These are phyloP conservation scores for Baorangia bicolor DNA, from an alignment of 768 basidiomycete species.

Conservation along the genomic window DNA sequence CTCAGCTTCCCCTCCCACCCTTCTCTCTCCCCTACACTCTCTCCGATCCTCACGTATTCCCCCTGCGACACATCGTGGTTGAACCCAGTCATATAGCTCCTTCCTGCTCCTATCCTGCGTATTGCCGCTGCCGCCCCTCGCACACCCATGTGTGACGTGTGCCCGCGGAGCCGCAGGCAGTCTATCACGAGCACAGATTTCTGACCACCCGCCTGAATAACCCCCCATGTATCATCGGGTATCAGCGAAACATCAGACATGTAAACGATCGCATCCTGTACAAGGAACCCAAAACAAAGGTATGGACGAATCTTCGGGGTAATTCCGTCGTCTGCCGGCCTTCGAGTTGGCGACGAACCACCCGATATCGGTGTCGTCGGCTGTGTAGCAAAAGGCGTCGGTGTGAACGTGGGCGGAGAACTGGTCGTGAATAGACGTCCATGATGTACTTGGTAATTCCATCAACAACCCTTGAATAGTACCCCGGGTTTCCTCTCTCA, in stretches of 20 bases:
- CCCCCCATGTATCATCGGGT: conserved; percentile 67
- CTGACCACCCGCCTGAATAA: conserved; percentile 34
- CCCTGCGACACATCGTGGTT: conserved; percentile 77
- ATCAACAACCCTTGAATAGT: neutral
- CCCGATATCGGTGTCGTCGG: conserved; percentile 38
- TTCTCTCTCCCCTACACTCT: conserved; percentile 42
- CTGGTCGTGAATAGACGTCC: conserved; percentile 58
- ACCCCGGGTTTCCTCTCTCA: conserved; percentile 28
- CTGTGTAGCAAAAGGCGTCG: conserved; percentile 40
- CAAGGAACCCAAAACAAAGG: conserved; percentile 66
- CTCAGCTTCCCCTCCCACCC: conserved; percentile 27
- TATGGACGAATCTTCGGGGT: conserved; percentile 48
- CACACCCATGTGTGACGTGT: conserved; percentile 83
- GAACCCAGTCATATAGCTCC: conserved; percentile 76
- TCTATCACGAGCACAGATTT: conserved; percentile 70
- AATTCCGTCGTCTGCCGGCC: neutral
- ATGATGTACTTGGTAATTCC: conserved; percentile 57
- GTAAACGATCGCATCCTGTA: conserved; percentile 68
- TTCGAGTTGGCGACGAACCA: conserved; percentile 29
- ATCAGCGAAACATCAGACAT: conserved; percentile 83
- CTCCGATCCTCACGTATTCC: conserved; percentile 67
- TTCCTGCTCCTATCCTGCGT: conserved; percentile 52
- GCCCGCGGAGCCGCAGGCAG: conserved; percentile 62
- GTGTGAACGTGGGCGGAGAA: conserved; percentile 38
- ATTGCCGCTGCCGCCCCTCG: conserved; percentile 56